Evolutionary conservation across 73 alveolate species (phyloP), one percentile per base, ranked within the genome.

Genomic region (Halteria grandinella): DNA sequence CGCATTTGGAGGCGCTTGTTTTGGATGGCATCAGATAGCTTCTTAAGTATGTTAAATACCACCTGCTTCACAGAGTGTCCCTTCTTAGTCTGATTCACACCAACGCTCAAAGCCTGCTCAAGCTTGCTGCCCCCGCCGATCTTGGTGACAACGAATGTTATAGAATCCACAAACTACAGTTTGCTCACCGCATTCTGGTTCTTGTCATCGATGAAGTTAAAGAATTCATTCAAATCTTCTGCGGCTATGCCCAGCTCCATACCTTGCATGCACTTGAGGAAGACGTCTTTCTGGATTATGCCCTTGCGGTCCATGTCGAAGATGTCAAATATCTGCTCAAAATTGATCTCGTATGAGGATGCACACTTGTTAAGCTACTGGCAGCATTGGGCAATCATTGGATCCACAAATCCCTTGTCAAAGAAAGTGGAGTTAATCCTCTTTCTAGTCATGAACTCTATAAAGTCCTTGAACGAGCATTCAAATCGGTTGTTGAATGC

Each of bases 351-450:
- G 37, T 77, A 77, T 37, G 12, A 20, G 15, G 28, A 45, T 29
- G 63, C 27, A 0, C 12, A 12, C 44, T 48, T 77, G 59, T 47
- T 31, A 1, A 77, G 24, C 2, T n/a, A 1, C 18, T 31, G 36
- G 75, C 88, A 77, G 74, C 75, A 77, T 27, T 60, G 31, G 5
- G 78, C 76, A 0, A 77, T 54, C 1, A 77, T 50, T 6, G 88
- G 88, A 39, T 77, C 88, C 7, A 77, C 76, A 53, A 77, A 45
- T 17, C 88, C 88, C 34, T 54, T 77, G 39, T 77, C 88, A 21
- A 48, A 28, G 73, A 40, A 31, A 7, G 80, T 73, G 15, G 36
- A 54, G 58, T 59, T 51, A 29, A 77, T 62, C n/a, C 75, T 28
- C 44, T 63, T 77, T 32, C 78, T 23, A 15, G 80, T 77, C 88